Base-by-base conservation (phyloP, 2,329 filamentous ascomycete genomes). In the Venturia pyrina region DNA sequence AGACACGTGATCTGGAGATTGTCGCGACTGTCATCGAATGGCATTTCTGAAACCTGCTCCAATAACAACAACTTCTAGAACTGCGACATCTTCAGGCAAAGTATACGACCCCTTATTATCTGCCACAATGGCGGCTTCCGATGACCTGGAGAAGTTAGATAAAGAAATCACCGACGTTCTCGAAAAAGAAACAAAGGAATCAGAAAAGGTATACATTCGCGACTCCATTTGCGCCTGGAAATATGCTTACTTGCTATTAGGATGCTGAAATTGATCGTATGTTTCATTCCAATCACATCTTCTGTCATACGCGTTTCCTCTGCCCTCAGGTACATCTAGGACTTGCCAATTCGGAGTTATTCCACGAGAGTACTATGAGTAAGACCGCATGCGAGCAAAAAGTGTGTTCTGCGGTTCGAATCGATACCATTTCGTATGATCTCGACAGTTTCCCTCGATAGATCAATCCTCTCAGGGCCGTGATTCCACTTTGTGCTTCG, bases 261-360 rank as follows among this genome's bases (percentile, higher is more conserved):
- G 95, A 98, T 83, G 88, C 89, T 67, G 93, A 98, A 76, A 98
- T 98, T 72, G 91, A 96, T 74, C 89, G 93, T 72, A 68, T 50
- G 71, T 67, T 21, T 60, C 17, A n/a, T n/a, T 17, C 21, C 24
- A 53, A 28, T 53, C 5, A 19, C 21, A n/a, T 40, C 40, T 21
- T 19, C 21, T 28, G 15, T 56, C 13, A 24, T 21, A 43, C 32
- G 43, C 61, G n/a, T 37, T n/a, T 37, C 3, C 24, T 4, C 37
- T 50, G 43, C 44, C n/a, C 21, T 19, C 37, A 15, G n/a, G 19
- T 28, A 62, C 17, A 28, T 17, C 24, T 40, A 44, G 21, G 24
- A 28, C 37, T 28, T 10, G 6, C 32, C 57, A 15, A 19, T 32
- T 46, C 46, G 40, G 28, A 63, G 21, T 62, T 21, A 46, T 57